Percentiles rank a stretch among this genome's conserved stretches.
Evolutionary conservation across 2,329 filamentous ascomycete genomes (phyloP).

Genomic region (Neonectria sp.): DNA sequence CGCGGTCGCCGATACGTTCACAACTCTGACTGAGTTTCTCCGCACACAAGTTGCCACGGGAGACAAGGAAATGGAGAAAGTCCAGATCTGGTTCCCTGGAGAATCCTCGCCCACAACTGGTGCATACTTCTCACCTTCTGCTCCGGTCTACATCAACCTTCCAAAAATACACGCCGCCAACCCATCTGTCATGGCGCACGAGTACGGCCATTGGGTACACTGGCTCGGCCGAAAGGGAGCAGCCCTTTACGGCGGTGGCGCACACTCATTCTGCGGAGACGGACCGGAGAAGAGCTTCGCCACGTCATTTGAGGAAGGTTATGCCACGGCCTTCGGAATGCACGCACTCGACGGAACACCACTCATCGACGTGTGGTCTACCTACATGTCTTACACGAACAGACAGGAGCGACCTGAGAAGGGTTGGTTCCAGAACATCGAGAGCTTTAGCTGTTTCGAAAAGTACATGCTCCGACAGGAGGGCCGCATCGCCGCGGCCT

Average conservation of each 20-base stretch:
- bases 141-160: conserved; percentile 3
- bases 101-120: background rate
- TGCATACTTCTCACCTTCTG: background rate
- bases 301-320: conserved; percentile 3
- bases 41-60: background rate
- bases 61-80: background rate
- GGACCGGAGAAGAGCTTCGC: background rate
- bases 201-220: conserved; percentile 10
- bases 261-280: background rate
- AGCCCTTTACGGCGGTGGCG: background rate
- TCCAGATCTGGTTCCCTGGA: conserved; percentile 4
- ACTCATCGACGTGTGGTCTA: background rate
- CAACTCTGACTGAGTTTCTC: conserved; percentile 5
- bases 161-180: conserved; percentile 3
- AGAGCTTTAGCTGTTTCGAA: background rate
- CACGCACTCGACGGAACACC: conserved; percentile 1
- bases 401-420: background rate
- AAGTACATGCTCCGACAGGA: background rate
- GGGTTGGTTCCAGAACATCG: conserved; percentile 1
- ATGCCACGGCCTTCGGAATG: conserved; percentile 1
- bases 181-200: conserved; percentile 19
- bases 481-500: background rate
- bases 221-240: background rate
- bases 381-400: conserved; percentile 2
- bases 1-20: background rate